These are phyloP conservation scores for Diaporthe sp. DNA, from an alignment of 2,329 filamentous ascomycete species.

Conservation along the genomic window DNA sequence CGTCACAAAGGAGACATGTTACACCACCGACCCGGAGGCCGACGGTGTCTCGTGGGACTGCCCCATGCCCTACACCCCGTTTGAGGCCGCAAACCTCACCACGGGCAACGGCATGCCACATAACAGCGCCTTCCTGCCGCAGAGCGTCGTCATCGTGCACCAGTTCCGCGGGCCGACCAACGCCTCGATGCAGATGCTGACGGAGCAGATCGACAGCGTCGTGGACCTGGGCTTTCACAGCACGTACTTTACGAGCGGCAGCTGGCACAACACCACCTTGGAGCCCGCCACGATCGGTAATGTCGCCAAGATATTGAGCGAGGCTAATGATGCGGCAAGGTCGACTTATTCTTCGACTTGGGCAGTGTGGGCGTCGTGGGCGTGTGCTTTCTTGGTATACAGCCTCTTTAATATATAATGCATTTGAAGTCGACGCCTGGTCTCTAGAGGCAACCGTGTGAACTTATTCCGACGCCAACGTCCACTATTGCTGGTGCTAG, in stretches of 20 bases:
- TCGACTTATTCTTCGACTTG: neutral
- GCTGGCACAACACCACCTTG: conserved; percentile 33
- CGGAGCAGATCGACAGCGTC: conserved; percentile 32
- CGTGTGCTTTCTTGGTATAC: conserved; percentile 17
- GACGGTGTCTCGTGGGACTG: conserved; percentile 30
- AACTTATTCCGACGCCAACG: neutral
- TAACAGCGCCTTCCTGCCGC: conserved; percentile 28
- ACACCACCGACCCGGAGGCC: conserved; percentile 28
- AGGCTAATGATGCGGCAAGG: conserved; percentile 15
- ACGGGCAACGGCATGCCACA: conserved; percentile 32
- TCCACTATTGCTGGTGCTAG: neutral
- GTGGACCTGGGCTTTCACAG: conserved; percentile 35
- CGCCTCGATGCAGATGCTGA: conserved; percentile 32
- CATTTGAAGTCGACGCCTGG: neutral
- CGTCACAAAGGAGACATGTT: conserved; percentile 38
- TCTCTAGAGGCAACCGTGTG: neutral
- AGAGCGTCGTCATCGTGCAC: conserved; percentile 36
- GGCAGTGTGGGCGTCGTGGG: neutral
- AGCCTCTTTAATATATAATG: conserved; percentile 18
- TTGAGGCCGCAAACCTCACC: conserved; percentile 17
- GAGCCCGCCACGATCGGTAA: conserved; percentile 31
- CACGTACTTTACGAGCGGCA: conserved; percentile 38
- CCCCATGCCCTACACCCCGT: conserved; percentile 33
- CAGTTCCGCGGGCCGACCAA: conserved; percentile 35
- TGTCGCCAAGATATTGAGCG: conserved; percentile 26